A percentile compares a stretch with the other conserved stretches of the same genome.
Evolutionary conservation across 371 early-diverging fungal genomes (phyloP).

Genomic region (Mortierella sp.): DNA sequence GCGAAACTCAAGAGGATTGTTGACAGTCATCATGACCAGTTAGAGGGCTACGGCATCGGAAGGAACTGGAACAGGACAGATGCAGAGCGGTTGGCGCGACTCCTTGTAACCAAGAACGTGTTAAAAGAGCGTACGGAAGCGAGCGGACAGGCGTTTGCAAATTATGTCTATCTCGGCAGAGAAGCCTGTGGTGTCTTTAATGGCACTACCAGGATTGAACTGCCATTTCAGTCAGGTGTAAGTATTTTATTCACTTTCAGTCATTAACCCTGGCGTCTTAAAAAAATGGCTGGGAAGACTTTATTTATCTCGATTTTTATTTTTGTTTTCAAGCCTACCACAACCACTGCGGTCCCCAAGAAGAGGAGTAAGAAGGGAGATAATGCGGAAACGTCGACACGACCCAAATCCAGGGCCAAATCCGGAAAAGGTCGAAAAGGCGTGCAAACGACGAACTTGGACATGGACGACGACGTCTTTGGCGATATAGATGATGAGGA

Average conservation of each 20-base stretch:
- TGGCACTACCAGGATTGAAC: slow-evolving; percentile 54
- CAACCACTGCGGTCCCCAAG: slow-evolving; percentile 1
- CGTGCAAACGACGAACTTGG: not conserved
- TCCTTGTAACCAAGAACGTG: slow-evolving; percentile 68
- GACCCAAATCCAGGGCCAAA: slow-evolving; percentile 18
- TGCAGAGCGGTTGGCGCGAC: slow-evolving; percentile 74
- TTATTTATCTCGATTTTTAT: not conserved
- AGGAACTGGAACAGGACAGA: slow-evolving; percentile 64
- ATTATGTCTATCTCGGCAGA: slow-evolving; percentile 55
- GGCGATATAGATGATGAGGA: slow-evolving; percentile 18
- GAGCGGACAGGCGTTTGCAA: slow-evolving; percentile 59
- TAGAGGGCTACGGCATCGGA: slow-evolving; percentile 75
- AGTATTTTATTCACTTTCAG: slow-evolving; percentile 3
- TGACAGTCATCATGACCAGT: slow-evolving; percentile 59
- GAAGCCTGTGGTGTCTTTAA: slow-evolving; percentile 56
- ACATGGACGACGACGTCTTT: slow-evolving; percentile 28
- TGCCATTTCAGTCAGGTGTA: slow-evolving; percentile 55
- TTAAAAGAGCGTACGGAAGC: slow-evolving; percentile 69
- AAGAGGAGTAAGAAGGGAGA: slow-evolving; percentile 17
- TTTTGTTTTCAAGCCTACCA: not conserved
- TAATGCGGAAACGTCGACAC: not conserved
- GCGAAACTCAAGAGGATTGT: slow-evolving; percentile 67
- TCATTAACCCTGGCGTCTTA: not conserved
- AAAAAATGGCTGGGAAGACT: not conserved
- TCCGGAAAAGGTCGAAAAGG: slow-evolving; percentile 1